phyloP scores from a whole-genome alignment of 176 grass and related monocot species.

The Aegilops tauschii region DNA sequence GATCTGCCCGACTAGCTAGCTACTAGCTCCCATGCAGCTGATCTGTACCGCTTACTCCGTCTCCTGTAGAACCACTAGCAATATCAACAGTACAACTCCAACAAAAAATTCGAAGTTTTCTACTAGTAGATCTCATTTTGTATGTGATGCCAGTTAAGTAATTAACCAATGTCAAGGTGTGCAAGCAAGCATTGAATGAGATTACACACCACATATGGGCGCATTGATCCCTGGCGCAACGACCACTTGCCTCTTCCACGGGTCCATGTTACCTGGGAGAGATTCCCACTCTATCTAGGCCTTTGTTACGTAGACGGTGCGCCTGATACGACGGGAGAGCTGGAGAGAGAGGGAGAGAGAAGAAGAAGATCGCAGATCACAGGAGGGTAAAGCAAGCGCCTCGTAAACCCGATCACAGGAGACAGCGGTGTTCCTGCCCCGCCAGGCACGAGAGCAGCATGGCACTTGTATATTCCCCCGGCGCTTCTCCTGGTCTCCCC shows the following conservation, averaged over 20 bases:
- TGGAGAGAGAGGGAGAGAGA: not conserved
- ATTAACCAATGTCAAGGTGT: not conserved
- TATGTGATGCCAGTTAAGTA: not conserved
- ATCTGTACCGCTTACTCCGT: not conserved
- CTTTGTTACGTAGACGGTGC: not conserved
- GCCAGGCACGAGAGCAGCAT: constrained; percentile 33
- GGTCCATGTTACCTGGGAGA: constrained; percentile 14
- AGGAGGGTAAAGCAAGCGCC: constrained; percentile 28
- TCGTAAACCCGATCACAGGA: constrained; percentile 46
- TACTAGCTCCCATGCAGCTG: constrained; percentile 11
- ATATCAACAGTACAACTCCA: not conserved
- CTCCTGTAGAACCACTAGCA: not conserved
- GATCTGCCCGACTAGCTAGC: not conserved
- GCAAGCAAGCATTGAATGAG: not conserved
- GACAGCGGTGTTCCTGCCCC: constrained; percentile 46
- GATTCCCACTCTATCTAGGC: not conserved
- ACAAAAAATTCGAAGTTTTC: not conserved
- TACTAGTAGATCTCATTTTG: not conserved
- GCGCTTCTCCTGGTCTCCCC: constrained; percentile 47
- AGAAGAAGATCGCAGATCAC: not conserved
- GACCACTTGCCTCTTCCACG: not conserved
- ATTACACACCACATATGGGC: not conserved
- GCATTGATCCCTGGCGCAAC: not conserved
- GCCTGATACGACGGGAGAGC: constrained; percentile 34
- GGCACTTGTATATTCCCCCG: constrained; percentile 42